Evolutionary conservation across 306 rosid species (phyloP).

Genomic region (Hylodesmum podocarpum): DNA sequence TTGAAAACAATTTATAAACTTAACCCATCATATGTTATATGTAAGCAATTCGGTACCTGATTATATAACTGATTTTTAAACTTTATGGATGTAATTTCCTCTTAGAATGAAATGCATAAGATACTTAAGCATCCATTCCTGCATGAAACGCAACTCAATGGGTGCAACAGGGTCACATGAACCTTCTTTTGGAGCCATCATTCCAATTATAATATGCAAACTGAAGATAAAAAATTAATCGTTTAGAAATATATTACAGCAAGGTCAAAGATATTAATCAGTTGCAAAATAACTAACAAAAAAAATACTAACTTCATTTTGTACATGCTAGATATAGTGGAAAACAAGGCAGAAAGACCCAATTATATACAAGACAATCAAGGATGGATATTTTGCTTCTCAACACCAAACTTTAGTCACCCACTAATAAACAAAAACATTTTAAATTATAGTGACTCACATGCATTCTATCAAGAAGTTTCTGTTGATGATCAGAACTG

Average conservation of each 20-base stretch:
- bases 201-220: conserved; percentile 78
- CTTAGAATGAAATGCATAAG: conserved; percentile 88
- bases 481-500: conserved; percentile 53
- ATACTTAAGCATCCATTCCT: conserved; percentile 98
- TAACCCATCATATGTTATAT: not conserved
- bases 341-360: not conserved
- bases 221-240: conserved; percentile 38
- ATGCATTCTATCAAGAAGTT: conserved; percentile 70
- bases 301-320: not conserved
- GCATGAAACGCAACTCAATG: conserved; percentile 56
- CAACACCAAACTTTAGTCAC: no score
- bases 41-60: conserved; percentile 61
- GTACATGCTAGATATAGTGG: not conserved
- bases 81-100: conserved; percentile 85
- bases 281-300: not conserved
- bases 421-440: no score
- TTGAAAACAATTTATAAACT: not conserved
- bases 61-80: conserved; percentile 73
- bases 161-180: conserved; percentile 70
- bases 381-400: no score
- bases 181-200: conserved; percentile 62
- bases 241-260: not conserved
- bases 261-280: not conserved
- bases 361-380: no score
- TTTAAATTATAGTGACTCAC: no score